A percentile compares a stretch with the other conserved stretches of the same genome.
Conservation (phyloP, 768 basidiomycete genomes). For the Leccinum sublutescens region DNA sequence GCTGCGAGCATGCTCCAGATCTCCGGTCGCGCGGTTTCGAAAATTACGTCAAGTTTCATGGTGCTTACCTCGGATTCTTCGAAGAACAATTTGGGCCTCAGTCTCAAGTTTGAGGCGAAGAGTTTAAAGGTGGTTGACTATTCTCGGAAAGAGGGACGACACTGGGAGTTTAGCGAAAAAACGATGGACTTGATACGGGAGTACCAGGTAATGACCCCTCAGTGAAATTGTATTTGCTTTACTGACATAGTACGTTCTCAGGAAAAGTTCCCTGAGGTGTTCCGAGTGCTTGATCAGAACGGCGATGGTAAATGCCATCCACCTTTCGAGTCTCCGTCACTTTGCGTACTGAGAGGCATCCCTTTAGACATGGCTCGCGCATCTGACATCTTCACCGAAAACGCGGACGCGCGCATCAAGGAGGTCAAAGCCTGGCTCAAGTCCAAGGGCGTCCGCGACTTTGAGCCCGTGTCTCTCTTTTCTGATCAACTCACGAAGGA, state of each 20-base stretch:
- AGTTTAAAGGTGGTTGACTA: conserved; percentile 91
- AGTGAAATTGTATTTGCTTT: neutral
- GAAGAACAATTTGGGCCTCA: conserved; percentile 89
- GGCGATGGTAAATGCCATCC: conserved; percentile 56
- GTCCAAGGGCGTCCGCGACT: conserved; percentile 79
- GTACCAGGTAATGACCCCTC: conserved; percentile 59
- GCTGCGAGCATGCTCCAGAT: conserved; percentile 73
- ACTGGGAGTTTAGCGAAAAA: conserved; percentile 94
- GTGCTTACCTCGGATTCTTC: conserved; percentile 71
- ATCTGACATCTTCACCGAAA: conserved; percentile 50
- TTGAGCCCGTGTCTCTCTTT: conserved; percentile 90
- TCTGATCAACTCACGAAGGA: conserved; percentile 92
- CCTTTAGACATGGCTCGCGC: conserved; percentile 73
- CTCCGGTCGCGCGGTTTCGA: conserved; percentile 77
- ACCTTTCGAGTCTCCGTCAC: neutral
- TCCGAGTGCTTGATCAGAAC: conserved; percentile 62
- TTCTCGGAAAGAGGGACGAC: conserved; percentile 74
- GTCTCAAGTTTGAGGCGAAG: conserved; percentile 95
- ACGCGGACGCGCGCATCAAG: conserved; percentile 68
- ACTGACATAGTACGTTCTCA: conserved; percentile 27
- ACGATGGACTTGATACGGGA: conserved; percentile 77
- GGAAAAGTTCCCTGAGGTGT: conserved; percentile 83
- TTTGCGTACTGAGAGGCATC: neutral
- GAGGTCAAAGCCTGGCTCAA: conserved; percentile 88
- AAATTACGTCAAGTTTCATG: conserved; percentile 93